A percentile compares a stretch with the other conserved stretches of the same genome.
phyloP scores from a whole-genome alignment of 306 rosid species.

The Cucurbita ficifolia region DNA sequence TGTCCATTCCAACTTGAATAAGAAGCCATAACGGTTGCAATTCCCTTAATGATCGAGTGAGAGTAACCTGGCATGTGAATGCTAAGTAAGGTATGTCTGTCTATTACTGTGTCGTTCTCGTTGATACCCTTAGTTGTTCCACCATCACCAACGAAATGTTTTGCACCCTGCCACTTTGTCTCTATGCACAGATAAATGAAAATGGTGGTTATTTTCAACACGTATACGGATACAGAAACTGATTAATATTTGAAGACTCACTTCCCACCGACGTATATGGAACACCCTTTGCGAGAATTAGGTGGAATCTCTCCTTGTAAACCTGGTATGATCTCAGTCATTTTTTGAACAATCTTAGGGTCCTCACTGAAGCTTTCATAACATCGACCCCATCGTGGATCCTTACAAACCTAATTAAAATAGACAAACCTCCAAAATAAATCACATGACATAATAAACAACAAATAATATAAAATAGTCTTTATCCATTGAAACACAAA shows the following conservation, averaged over 20 bases:
- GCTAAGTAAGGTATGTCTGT: slow-evolving; percentile 12
- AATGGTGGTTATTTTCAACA: background rate
- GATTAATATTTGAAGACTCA: background rate
- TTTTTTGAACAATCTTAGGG: background rate
- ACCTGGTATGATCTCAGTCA: slow-evolving; percentile 1
- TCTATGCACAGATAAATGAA: background rate
- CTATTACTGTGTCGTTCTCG: slow-evolving; percentile 17
- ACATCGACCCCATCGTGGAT: slow-evolving; percentile 9
- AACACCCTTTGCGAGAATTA: background rate
- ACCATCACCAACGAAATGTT: slow-evolving; percentile 28
- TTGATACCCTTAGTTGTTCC: slow-evolving; percentile 24
- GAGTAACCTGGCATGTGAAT: slow-evolving; percentile 27
- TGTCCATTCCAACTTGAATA: slow-evolving; percentile 30
- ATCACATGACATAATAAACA: background rate
- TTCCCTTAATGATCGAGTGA: slow-evolving; percentile 18
- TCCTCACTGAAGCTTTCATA: background rate
- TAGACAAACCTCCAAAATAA: background rate
- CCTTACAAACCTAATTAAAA: background rate
- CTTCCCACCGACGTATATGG: slow-evolving; percentile 4
- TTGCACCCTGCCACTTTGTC: slow-evolving; percentile 23
- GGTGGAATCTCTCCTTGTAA: slow-evolving; percentile 6
- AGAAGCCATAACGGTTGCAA: slow-evolving; percentile 21
- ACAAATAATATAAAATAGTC: background rate
- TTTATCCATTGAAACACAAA: background rate
- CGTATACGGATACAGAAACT: background rate